Percentiles rank a stretch among this genome's conserved stretches.
phyloP scores from a whole-genome alignment of 768 basidiomycete genomes.

The Leccinum aurantiacum region DNA sequence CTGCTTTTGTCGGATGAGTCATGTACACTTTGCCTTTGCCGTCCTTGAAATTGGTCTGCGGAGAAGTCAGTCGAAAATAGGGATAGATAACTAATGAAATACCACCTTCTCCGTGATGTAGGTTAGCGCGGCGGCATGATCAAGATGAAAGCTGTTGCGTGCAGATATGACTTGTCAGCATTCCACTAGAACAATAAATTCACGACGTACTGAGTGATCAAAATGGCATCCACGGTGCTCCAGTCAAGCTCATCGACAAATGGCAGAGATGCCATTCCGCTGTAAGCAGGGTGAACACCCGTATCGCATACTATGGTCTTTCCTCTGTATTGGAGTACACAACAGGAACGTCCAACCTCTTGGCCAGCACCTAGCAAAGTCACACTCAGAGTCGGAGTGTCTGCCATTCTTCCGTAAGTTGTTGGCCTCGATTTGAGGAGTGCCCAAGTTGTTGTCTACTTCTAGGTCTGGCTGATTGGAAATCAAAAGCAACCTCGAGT shows the following conservation, averaged over 20 bases:
- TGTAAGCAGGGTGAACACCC: slow-evolving; percentile 96
- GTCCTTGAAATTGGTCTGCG: slow-evolving; percentile 94
- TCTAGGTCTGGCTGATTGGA: not conserved
- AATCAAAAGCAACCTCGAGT: not conserved
- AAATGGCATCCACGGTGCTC: slow-evolving; percentile 96
- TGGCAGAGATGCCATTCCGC: slow-evolving; percentile 91
- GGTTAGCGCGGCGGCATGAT: slow-evolving; percentile 95
- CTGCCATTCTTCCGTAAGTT: slow-evolving; percentile 43
- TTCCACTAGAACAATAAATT: not conserved
- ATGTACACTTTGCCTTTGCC: slow-evolving; percentile 99
- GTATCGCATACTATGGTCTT: slow-evolving; percentile 95
- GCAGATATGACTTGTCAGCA: not conserved
- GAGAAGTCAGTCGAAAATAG: slow-evolving; percentile 10
- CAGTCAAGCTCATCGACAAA: slow-evolving; percentile 98
- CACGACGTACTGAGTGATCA: slow-evolving; percentile 85
- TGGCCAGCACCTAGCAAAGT: slow-evolving; percentile 95
- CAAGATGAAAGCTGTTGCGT: slow-evolving; percentile 82
- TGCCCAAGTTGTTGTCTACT: not conserved
- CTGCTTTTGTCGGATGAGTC: slow-evolving; percentile 98
- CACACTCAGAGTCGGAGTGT: slow-evolving; percentile 72
- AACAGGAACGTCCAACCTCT: slow-evolving; percentile 96
- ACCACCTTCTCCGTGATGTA: slow-evolving; percentile 96
- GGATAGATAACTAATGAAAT: not conserved
- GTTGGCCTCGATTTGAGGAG: not conserved
- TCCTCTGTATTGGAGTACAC: slow-evolving; percentile 93